These are phyloP conservation scores for Phytopythium aichiense DNA, from an alignment of 352 stramenopile species.

Conservation along the genomic window DNA sequence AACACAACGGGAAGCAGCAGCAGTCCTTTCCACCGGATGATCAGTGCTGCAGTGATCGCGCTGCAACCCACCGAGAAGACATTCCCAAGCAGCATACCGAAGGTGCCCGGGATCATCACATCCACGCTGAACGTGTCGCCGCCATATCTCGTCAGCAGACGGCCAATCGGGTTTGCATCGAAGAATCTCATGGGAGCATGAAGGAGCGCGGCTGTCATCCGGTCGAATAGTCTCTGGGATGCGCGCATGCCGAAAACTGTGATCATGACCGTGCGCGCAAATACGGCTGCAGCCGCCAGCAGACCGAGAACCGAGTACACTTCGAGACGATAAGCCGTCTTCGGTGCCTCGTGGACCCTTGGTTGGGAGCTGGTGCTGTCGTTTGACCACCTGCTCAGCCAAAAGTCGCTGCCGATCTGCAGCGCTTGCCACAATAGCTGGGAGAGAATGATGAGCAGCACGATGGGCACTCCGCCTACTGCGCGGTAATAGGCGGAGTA, in stretches of 20 bases:
- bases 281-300: conserved; percentile 34
- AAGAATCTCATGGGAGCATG: conserved; percentile 90
- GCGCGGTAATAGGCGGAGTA: conserved; percentile 40
- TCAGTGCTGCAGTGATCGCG: conserved; percentile 71
- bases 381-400: conserved; percentile 85
- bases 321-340: conserved; percentile 26
- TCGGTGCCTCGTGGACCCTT: conserved; percentile 29
- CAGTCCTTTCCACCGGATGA: conserved; percentile 82
- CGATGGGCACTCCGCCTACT: conserved; percentile 31
- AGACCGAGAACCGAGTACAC: conserved; percentile 41
- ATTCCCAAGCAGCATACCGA: conserved; percentile 56
- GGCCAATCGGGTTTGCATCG: conserved; percentile 87
- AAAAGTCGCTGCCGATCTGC: conserved; percentile 83
- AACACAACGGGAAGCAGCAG: conserved; percentile 76
- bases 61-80: conserved; percentile 72
- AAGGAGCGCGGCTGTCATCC: conserved; percentile 85
- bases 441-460: conserved; percentile 32
- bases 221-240: conserved; percentile 74
- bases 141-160: conserved; percentile 90
- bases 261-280: conserved; percentile 37
- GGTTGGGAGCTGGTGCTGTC: conserved; percentile 8
- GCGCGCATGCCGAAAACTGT: conserved; percentile 38
- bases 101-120: conserved; percentile 52
- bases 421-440: conserved; percentile 75
- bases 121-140: conserved; percentile 91